These are phyloP conservation scores for Sabuloglossum arenarium DNA, from an alignment of 495 filamentous ascomycete genomes.

Conservation along the genomic window DNA sequence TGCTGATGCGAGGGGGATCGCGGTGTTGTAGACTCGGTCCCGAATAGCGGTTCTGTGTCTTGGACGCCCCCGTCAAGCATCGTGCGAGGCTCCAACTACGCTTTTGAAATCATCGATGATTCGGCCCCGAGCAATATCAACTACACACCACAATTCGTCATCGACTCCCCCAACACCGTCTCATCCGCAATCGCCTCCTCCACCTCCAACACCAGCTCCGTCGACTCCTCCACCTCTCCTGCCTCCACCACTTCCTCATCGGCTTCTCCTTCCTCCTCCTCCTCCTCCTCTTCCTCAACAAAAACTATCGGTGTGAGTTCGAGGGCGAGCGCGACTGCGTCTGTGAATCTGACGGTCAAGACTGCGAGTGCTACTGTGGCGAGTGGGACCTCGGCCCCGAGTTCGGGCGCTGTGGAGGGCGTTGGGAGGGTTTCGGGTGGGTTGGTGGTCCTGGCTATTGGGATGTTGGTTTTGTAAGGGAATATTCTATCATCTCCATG, in stretches of 20 bases:
- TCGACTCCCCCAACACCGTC: conserved; percentile 27
- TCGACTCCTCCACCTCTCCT: conserved; percentile 6
- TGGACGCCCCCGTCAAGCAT: conserved; percentile 7
- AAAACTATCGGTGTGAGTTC: too few relatives aligned
- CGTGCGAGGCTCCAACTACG: conserved; percentile 7
- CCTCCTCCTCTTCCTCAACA: too few relatives aligned
- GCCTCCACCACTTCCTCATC: conserved; percentile 1
- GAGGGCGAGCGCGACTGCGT: too few relatives aligned
- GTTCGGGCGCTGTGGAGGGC: background rate
- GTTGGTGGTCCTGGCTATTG: background rate
- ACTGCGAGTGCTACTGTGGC: too few relatives aligned
- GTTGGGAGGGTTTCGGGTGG: background rate
- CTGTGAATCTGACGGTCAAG: too few relatives aligned
- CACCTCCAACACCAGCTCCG: conserved; percentile 13
- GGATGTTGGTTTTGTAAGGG: background rate
- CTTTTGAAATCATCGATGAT: conserved; percentile 20
- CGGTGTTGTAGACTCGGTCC: conserved; percentile 18
- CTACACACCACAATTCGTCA: conserved; percentile 36
- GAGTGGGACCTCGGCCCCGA: background rate
- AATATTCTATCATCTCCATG: too few relatives aligned
- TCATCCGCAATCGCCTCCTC: conserved; percentile 16
- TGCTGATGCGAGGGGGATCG: conserved; percentile 11
- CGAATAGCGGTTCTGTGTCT: conserved; percentile 5
- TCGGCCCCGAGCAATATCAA: conserved; percentile 24
- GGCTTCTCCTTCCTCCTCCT: too few relatives aligned